Conservation (phyloP, 78 protist genomes). For the Dictyostelium firmibasis region DNA sequence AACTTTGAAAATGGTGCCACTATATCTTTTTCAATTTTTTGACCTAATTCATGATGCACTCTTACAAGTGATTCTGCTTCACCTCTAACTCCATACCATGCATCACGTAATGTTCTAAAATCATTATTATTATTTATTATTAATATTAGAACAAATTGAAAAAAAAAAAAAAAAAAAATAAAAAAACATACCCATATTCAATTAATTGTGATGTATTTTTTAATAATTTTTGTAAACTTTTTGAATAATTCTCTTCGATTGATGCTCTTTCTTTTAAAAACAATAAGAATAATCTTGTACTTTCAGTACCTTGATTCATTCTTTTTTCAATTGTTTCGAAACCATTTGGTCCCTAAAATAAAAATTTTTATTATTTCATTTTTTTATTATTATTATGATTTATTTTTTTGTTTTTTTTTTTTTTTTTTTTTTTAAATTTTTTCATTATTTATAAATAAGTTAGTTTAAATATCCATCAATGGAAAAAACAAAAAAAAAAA, state of each 20-base stretch:
- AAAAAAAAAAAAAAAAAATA: not conserved
- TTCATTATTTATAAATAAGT: too few species aligned
- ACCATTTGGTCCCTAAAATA: conserved; percentile 43
- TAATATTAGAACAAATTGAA: not conserved
- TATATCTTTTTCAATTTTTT: conserved; percentile 33
- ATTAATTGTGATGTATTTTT: conserved; percentile 22
- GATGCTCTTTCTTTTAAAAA: conserved; percentile 72
- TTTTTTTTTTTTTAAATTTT: not conserved
- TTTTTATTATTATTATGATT: too few species aligned
- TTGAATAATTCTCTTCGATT: conserved; percentile 46
- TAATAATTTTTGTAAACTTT: conserved; percentile 28
- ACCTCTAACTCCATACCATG: conserved; percentile 72
- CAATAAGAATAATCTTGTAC: conserved; percentile 9
- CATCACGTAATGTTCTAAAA: conserved; percentile 50
- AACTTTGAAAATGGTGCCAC: conserved; percentile 29
- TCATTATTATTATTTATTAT: not conserved
- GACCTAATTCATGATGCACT: conserved; percentile 24
- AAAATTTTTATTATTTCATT: too few species aligned
- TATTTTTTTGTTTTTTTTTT: too few species aligned
- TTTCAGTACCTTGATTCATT: conserved; percentile 60
- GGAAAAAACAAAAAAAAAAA: too few species aligned
- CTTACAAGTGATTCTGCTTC: conserved; percentile 33
- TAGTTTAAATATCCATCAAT: not conserved
- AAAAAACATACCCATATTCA: conserved; percentile 49
- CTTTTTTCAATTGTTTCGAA: conserved; percentile 43